A percentile compares a stretch with the other conserved stretches of the same genome.
These are phyloP conservation scores for Solanum virginianum DNA, from an alignment of 257 asterid genomes.

Conservation along the genomic window DNA sequence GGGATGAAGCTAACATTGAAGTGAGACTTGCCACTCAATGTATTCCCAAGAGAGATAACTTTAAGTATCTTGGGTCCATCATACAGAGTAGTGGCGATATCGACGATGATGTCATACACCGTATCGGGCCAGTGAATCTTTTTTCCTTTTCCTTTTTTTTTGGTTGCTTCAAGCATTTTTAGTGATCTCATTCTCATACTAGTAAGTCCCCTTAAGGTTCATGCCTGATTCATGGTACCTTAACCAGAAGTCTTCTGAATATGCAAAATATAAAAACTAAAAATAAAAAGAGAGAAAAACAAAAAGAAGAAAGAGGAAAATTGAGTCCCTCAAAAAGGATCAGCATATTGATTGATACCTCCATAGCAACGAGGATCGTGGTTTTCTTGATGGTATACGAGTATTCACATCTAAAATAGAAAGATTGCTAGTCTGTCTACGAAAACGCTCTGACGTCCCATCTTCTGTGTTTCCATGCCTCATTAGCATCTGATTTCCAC, in stretches of 20 bases:
- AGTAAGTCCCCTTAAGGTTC: background rate
- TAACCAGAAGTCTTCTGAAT: background rate
- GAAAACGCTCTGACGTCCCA: constrained; percentile 31
- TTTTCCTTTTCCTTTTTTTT: background rate
- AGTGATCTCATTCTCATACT: background rate
- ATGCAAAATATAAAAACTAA: background rate
- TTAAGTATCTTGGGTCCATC: too few relatives aligned
- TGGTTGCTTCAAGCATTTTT: background rate
- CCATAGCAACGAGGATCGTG: constrained; percentile 90
- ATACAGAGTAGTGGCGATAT: too few relatives aligned
- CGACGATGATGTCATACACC: too few relatives aligned
- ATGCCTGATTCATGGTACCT: background rate
- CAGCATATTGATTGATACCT: constrained; percentile 42
- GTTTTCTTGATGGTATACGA: constrained; percentile 67
- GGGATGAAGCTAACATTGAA: too few relatives aligned
- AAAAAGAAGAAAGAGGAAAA: background rate
- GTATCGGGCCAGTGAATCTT: background rate
- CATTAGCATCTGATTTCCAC: constrained; percentile 58
- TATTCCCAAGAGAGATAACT: too few relatives aligned
- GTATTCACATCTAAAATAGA: constrained; percentile 39
- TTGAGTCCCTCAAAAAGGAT: background rate
- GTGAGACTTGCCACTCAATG: too few relatives aligned
- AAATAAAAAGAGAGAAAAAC: background rate
- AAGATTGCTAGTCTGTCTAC: constrained; percentile 33
- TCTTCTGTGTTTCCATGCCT: constrained; percentile 47